These are phyloP conservation scores for Trichoderma guizhouense DNA, from an alignment of 2,329 filamentous ascomycete genomes.

Conservation along the genomic window DNA sequence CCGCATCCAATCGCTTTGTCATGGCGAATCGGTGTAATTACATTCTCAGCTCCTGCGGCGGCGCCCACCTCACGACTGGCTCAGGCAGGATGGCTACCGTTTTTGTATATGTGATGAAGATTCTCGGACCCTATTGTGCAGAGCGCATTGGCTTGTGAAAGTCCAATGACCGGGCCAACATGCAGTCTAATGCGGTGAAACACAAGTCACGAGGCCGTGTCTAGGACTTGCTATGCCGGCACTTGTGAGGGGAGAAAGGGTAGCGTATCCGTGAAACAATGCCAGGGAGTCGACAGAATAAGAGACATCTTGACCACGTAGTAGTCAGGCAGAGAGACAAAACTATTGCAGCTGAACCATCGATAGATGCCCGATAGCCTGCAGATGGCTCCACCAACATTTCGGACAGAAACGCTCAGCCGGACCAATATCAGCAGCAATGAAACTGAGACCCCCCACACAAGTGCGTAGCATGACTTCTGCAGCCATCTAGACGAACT, in stretches of 20 bases:
- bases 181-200: constrained; percentile 14
- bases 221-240: not conserved
- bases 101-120: not conserved
- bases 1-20: not conserved
- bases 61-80: not conserved
- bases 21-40: not conserved
- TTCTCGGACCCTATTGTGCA: not conserved
- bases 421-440: not conserved
- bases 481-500: not conserved
- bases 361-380: constrained; percentile 1
- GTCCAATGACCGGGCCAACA: not conserved
- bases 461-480: not conserved
- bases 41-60: not conserved
- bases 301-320: not conserved
- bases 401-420: not conserved
- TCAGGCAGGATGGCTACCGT: not conserved
- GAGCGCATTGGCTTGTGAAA: not conserved
- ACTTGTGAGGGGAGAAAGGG: not conserved
- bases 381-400: constrained; percentile 7
- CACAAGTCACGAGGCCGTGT: constrained; percentile 11
- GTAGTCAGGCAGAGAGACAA: not conserved
- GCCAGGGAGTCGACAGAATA: not conserved
- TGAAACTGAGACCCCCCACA: not conserved
- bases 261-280: not conserved
- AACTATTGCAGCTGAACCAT: not conserved